A percentile compares a stretch with the other conserved stretches of the same genome.
Evolutionary conservation across 495 filamentous ascomycete genomes (phyloP).

Genomic region (Daldinia loculata): DNA sequence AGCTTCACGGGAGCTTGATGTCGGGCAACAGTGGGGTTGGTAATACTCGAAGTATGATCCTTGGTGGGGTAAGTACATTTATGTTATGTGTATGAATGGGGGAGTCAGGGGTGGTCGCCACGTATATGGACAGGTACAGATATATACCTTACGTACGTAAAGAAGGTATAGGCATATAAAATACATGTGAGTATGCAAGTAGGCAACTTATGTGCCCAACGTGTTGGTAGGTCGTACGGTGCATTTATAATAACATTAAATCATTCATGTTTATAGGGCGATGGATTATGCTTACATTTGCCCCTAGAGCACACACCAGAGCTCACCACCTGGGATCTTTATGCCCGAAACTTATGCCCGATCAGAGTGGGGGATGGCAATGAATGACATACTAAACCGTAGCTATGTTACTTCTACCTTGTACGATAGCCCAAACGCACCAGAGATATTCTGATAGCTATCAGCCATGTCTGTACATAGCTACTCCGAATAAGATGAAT

Average conservation of each 20-base stretch:
- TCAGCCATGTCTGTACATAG: not conserved
- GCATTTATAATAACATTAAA: not conserved
- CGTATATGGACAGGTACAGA: not conserved
- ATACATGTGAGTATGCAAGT: not conserved
- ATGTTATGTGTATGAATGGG: not conserved
- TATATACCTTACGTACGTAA: no score
- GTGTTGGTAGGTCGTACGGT: not conserved
- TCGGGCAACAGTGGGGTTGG: not conserved
- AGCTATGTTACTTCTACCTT: not conserved
- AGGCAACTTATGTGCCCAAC: not conserved
- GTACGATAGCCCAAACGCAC: not conserved
- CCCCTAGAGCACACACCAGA: not conserved
- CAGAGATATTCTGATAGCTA: not conserved
- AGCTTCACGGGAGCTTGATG: not conserved
- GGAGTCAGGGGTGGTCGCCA: not conserved
- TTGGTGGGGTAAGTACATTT: not conserved
- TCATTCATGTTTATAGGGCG: not conserved
- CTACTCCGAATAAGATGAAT: not conserved
- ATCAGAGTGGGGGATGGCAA: conserved; percentile 1
- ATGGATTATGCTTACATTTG: not conserved
- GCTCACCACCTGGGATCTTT: not conserved
- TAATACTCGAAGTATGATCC: not conserved
- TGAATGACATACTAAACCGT: not conserved
- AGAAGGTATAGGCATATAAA: not conserved
- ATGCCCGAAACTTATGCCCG: conserved; percentile 3